Evolutionary conservation across 2,329 filamentous ascomycete genomes (phyloP), one percentile per base, ranked within the genome.

Genomic region (Pseudodiploospora longispora): DNA sequence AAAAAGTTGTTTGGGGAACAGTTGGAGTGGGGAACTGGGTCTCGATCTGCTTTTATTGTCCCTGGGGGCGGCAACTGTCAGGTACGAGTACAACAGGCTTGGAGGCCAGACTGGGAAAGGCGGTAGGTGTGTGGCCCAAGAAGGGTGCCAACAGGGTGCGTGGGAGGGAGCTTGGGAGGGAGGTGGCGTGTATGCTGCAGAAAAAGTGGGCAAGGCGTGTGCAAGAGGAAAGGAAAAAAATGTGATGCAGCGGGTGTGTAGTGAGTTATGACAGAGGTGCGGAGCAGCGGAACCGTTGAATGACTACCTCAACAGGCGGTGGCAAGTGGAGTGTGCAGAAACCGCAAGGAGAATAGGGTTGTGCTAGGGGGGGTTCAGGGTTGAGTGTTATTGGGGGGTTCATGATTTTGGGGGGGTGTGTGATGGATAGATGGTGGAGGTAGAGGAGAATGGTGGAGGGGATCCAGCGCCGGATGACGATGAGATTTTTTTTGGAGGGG

Each of bases 1-100:
- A 47, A 34, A 46, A 44, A 46, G 46, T 27, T 68, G 65, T 62
- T 67, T 63, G 64, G 66, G 66, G 66, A 63, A 69, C 65, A 64
- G 62, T 65, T 65, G 60, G 61, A 64, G 67, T 70, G 68, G 68
- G 66, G 67, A 69, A 66, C 57, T 61, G 65, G 64, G 60, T 64
- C 65, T 64, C 55, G 60, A 60, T 61, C 58, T 61, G 66, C 67
- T 66, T 66, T 66, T 64, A 51, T 51, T 59, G 62, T 62, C 47
- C 41, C 47, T 44, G 43, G 49, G 42, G 38, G 36, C 36, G 36
- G 29, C 39, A 41, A 44, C 42, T 47, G 50, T 48, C 50, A 54
- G 53, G 55, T 48, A 54, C 48, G 49, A 50, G 36, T 43, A 45
- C 43, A 41, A 46, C 51, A 49, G 49, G 19, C 19, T 19, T 32